These are phyloP conservation scores for Cordyceps fumosorosea DNA, from an alignment of 2,329 filamentous ascomycete species.

Conservation along the genomic window DNA sequence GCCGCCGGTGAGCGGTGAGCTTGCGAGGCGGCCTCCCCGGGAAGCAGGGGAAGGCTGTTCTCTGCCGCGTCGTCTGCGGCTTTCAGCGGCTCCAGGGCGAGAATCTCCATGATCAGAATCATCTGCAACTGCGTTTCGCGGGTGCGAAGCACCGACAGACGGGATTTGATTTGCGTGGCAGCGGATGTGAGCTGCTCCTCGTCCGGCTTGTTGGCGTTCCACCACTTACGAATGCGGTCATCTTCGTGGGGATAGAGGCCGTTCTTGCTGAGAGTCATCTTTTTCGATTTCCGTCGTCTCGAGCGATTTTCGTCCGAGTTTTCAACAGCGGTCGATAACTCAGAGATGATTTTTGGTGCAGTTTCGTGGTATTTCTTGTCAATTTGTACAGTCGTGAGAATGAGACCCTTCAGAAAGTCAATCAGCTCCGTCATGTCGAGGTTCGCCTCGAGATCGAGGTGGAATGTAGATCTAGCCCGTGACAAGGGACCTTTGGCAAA, in stretches of 20 bases:
- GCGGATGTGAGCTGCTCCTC: constrained; percentile 43
- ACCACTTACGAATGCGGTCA: constrained; percentile 62
- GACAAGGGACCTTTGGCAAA: constrained; percentile 79
- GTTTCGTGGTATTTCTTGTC: constrained; percentile 77
- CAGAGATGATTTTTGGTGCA: constrained; percentile 53
- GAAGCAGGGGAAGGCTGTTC: constrained; percentile 40
- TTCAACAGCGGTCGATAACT: constrained; percentile 50
- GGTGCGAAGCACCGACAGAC: constrained; percentile 60
- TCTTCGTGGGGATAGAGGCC: constrained; percentile 64
- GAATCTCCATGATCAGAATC: constrained; percentile 69
- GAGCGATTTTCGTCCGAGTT: constrained; percentile 42
- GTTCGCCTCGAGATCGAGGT: constrained; percentile 53
- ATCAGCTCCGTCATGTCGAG: constrained; percentile 58
- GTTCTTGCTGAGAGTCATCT: constrained; percentile 60
- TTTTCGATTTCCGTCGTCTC: constrained; percentile 52
- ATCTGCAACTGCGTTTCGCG: constrained; percentile 76
- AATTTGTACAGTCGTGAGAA: constrained; percentile 60
- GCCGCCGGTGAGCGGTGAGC: constrained; percentile 26
- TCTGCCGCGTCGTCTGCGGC: constrained; percentile 35
- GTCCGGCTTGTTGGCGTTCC: constrained; percentile 51
- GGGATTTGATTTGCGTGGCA: constrained; percentile 50
- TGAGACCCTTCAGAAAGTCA: constrained; percentile 60
- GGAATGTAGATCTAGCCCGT: constrained; percentile 64
- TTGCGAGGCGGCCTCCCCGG: constrained; percentile 28
- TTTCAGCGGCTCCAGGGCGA: constrained; percentile 58